A percentile compares a stretch with the other conserved stretches of the same genome.
Conservation (phyloP, 176 grass and related monocot genomes). For the Secale cereale region DNA sequence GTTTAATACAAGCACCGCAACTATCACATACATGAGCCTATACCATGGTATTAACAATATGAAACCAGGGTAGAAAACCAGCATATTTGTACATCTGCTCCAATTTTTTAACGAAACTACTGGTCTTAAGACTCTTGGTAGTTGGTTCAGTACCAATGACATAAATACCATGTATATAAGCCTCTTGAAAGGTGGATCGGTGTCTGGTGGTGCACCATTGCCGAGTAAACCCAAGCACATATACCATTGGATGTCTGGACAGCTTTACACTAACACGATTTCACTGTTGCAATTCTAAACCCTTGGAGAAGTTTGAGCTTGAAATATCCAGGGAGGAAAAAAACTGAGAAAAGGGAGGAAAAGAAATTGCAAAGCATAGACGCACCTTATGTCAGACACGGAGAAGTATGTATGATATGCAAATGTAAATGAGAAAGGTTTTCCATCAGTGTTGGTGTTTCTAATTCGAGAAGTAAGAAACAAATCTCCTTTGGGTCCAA, state of each 20-base stretch:
- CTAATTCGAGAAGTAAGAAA: conserved; percentile 77
- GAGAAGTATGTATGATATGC: conserved; percentile 85
- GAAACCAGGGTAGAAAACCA: neutral
- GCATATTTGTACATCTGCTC: neutral
- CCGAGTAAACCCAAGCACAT: neutral
- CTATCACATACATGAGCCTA: neutral
- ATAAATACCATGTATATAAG: neutral
- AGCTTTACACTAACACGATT: neutral
- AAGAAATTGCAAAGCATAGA: neutral
- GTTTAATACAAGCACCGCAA: neutral
- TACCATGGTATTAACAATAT: conserved; percentile 14
- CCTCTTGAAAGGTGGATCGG: neutral
- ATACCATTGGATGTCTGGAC: neutral
- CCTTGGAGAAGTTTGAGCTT: conserved; percentile 18
- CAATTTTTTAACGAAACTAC: neutral
- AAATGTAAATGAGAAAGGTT: conserved; percentile 77
- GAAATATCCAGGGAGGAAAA: neutral
- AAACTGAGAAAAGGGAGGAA: conserved; percentile 12
- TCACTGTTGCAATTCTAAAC: neutral
- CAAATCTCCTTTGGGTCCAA: conserved; percentile 70
- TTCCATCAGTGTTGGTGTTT: conserved; percentile 78
- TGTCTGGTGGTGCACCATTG: neutral
- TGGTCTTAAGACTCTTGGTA: neutral
- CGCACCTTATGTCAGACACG: conserved; percentile 63
- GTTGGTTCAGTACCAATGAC: neutral